These are phyloP conservation scores for Calonectria pauciramosa DNA, from an alignment of 2,329 filamentous ascomycete genomes.

Conservation along the genomic window DNA sequence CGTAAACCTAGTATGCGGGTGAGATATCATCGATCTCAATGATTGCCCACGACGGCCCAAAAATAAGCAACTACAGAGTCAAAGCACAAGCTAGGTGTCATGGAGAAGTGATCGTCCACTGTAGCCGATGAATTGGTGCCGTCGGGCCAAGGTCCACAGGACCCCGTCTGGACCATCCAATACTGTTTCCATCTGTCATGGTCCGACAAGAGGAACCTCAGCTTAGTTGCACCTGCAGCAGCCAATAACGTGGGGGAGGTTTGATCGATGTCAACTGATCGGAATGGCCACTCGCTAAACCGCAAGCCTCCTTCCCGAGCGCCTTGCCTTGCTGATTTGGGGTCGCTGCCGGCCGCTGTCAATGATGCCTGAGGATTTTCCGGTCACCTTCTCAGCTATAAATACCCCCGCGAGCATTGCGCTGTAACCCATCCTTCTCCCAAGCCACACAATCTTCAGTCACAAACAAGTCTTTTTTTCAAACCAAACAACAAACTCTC, in stretches of 20 bases:
- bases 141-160: neutral
- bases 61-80: neutral
- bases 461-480: neutral
- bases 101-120: neutral
- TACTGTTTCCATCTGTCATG: neutral
- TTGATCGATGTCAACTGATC: neutral
- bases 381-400: neutral
- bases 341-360: neutral
- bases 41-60: neutral
- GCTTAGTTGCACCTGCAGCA: neutral
- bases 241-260: constrained; percentile 20
- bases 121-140: neutral
- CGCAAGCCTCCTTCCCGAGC: neutral
- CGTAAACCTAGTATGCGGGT: neutral
- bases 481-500: constrained; percentile 16
- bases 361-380: constrained; percentile 19
- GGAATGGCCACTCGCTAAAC: neutral
- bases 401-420: constrained; percentile 1
- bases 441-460: constrained; percentile 21
- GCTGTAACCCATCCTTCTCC: neutral
- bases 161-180: neutral
- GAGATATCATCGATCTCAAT: neutral
- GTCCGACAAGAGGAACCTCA: neutral
- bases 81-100: neutral
- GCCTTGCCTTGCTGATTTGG: neutral